phyloP scores from a whole-genome alignment of 148 eudicot genomes.

The Vaccinium corymbosum region DNA sequence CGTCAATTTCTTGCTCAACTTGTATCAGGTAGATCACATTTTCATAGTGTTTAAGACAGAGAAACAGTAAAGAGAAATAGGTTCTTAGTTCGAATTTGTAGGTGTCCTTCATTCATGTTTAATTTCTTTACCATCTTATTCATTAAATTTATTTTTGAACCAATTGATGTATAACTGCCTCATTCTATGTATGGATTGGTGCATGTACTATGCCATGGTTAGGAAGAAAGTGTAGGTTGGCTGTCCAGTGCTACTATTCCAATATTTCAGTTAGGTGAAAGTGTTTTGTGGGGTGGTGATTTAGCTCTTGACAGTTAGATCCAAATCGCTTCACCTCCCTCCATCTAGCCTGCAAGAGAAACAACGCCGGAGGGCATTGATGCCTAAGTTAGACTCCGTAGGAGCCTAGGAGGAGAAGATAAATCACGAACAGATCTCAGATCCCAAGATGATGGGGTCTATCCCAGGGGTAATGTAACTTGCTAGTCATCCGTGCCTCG shows the following conservation, averaged over 20 bases:
- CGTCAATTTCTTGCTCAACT: background rate
- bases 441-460: too few relatives aligned
- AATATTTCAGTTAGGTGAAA: background rate
- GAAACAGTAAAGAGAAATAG: background rate
- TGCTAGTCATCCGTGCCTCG: too few relatives aligned
- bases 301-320: too few relatives aligned
- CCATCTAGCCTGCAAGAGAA: too few relatives aligned
- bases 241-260: background rate
- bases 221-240: background rate
- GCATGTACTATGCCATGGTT: background rate
- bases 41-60: background rate
- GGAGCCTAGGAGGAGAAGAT: too few relatives aligned
- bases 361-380: too few relatives aligned
- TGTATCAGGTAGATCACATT: background rate
- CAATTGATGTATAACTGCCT: background rate
- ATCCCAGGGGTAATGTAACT: too few relatives aligned
- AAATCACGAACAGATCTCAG: too few relatives aligned
- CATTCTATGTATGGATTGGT: background rate
- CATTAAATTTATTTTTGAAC: background rate
- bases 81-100: conserved; percentile 16
- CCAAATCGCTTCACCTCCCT: too few relatives aligned
- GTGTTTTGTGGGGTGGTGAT: background rate
- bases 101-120: background rate
- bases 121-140: background rate
- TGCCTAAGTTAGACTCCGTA: too few relatives aligned